Percentiles rank a stretch among this genome's conserved stretches.
Conservation (phyloP, 345 rosid genomes). For the Melaleuca quinquenervia region DNA sequence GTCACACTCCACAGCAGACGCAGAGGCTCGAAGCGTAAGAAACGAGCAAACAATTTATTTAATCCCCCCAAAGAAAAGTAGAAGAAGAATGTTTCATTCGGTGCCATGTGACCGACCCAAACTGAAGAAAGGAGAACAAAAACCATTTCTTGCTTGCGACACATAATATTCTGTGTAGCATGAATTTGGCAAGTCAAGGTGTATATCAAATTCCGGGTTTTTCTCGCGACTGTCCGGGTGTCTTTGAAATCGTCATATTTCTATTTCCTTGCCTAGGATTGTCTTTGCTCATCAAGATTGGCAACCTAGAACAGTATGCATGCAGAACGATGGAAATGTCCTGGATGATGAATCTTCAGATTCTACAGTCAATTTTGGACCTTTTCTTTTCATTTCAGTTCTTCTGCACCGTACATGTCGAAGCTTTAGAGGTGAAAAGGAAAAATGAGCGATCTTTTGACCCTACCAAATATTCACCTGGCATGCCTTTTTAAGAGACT, state of each 20-base stretch:
- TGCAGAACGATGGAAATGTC: background rate
- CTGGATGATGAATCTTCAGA: background rate
- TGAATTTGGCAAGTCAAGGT: background rate
- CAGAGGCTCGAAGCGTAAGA: constrained; percentile 44
- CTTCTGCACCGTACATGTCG: background rate
- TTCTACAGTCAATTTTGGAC: background rate
- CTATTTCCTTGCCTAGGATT: background rate
- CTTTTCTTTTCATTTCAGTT: background rate
- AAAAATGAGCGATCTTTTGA: background rate
- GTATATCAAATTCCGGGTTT: background rate
- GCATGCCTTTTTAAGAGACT: background rate
- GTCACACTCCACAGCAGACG: constrained; percentile 45
- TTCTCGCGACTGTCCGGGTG: background rate
- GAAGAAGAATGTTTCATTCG: background rate
- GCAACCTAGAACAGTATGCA: background rate
- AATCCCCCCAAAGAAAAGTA: background rate
- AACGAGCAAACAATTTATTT: background rate
- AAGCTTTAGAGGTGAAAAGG: background rate
- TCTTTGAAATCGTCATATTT: background rate
- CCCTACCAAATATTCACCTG: background rate
- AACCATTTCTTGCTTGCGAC: background rate
- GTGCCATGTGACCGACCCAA: background rate
- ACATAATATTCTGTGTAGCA: background rate
- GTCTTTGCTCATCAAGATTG: background rate
- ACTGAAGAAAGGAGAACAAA: background rate